Evolutionary conservation across 2,329 filamentous ascomycete species (phyloP), one percentile per base, ranked within the genome.

Genomic region (Trichoderma atroviride): DNA sequence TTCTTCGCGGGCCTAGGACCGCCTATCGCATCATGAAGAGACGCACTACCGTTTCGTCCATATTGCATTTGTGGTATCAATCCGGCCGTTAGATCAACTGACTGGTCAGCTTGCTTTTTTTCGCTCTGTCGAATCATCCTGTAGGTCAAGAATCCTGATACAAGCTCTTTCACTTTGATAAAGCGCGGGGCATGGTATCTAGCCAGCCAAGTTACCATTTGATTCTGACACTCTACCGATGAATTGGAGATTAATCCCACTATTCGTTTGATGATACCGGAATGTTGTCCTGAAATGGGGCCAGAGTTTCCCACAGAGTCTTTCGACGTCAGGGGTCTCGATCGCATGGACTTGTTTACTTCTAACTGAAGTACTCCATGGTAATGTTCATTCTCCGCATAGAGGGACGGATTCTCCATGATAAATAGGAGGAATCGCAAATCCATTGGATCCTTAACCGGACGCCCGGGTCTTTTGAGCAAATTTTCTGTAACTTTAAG

Each of bases 201-300:
- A 14, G 91, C 88, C 74, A 96, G 89, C 93, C 93, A 97, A 7
- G 87, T 86, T 11, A 94, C 88, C 31, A 97, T 80, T 74, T 91
- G 88, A 66, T 91, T 89, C 74, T 97, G 94, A 73, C 92, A 94
- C 69, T 91, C 87, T 69, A 88, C 87, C 0, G 92, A 86, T 14
- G 92, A 83, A 77, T 96, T 93, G 1, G 93, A 91, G 29, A 97
- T 77, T 11, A 97, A 81, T 0, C 94, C 94, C 31, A 97, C 79
- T 50, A 96, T 89, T 47, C 94, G 88, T 78, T 97, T 97, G 74
- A 96, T 88, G 65, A 97, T 91, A 5, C 91, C 91, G 2, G 92
- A 94, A 79, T 97, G 92, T 70, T 92, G 88, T 1, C 90, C 90
- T 31, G 87, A 83, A 13, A 83, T 76, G 9, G 81, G 84, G 0